Evolutionary conservation across 208 protist species (phyloP).

Genomic region (Wallacemonas sp.): DNA sequence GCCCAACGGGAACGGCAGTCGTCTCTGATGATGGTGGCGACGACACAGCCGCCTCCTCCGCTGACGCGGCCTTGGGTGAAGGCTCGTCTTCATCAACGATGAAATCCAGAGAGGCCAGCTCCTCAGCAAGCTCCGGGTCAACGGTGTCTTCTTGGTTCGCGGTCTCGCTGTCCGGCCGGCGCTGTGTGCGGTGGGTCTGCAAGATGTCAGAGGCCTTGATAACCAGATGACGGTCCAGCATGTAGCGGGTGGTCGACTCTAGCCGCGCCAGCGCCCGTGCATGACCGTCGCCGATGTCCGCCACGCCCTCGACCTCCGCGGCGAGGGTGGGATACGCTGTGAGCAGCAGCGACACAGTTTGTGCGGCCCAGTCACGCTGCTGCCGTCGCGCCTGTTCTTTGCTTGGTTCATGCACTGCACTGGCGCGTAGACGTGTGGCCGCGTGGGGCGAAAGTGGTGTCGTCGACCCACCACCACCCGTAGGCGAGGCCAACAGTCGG

Average conservation of each 20-base stretch:
- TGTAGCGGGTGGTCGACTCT: slow-evolving; percentile 46
- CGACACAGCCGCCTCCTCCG: too few relatives aligned
- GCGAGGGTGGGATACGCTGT: slow-evolving; percentile 27
- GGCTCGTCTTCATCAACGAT: neutral
- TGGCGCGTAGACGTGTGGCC: neutral
- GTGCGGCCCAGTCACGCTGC: slow-evolving; percentile 30
- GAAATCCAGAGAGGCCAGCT: neutral
- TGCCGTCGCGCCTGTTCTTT: slow-evolving; percentile 8
- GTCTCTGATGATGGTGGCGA: too few relatives aligned
- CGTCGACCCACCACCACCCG: neutral
- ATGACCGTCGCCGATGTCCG: slow-evolving; percentile 15
- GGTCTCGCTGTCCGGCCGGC: neutral
- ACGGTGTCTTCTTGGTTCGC: neutral
- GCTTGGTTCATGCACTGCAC: neutral
- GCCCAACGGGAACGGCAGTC: neutral
- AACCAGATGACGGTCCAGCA: slow-evolving; percentile 35
- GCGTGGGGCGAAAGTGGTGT: neutral
- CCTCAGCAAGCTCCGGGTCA: neutral
- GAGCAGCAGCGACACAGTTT: slow-evolving; percentile 20
- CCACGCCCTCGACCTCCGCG: slow-evolving; percentile 44
- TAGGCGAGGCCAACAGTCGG: slow-evolving; percentile 1
- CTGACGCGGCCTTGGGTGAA: too few relatives aligned
- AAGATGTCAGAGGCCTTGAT: slow-evolving; percentile 33
- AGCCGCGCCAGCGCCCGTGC: slow-evolving; percentile 36
- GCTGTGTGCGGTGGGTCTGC: neutral